A percentile compares a stretch with the other conserved stretches of the same genome.
These are phyloP conservation scores for Saccharomycopsis capsularis DNA, from an alignment of 805 yeast genomes.

Conservation along the genomic window DNA sequence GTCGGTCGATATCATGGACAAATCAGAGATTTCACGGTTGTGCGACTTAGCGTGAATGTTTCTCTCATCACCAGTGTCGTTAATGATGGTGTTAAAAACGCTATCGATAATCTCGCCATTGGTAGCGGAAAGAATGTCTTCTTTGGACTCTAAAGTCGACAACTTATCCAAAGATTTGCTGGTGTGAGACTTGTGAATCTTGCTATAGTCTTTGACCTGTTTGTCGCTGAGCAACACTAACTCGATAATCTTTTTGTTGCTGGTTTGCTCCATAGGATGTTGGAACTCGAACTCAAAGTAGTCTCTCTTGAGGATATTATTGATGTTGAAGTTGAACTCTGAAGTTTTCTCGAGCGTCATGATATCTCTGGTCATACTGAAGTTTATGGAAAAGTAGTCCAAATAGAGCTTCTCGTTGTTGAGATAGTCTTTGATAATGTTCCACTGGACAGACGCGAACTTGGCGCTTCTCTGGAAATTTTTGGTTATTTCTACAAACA, in stretches of 20 bases:
- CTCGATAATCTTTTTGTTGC: constrained; percentile 17
- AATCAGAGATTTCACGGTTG: constrained; percentile 9
- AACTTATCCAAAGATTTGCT: constrained; percentile 14
- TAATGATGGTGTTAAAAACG: constrained; percentile 1
- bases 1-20: constrained; percentile 14
- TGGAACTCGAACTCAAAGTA: constrained; percentile 20
- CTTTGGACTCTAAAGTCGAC: constrained; percentile 6
- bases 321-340: constrained; percentile 3
- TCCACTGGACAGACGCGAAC: constrained; percentile 19
- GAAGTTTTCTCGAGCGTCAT: background rate
- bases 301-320: constrained; percentile 17
- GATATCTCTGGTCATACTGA: constrained; percentile 4
- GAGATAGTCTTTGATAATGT: constrained; percentile 13
- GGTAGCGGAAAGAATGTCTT: constrained; percentile 3
- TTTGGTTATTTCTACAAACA: constrained; percentile 13
- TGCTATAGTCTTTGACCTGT: constrained; percentile 10
- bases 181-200: constrained; percentile 12
- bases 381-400: constrained; percentile 19
- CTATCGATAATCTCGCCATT: constrained; percentile 10
- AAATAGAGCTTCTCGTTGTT: constrained; percentile 18
- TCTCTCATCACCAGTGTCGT: background rate
- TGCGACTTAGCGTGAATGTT: background rate
- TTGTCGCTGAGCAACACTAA: constrained; percentile 14
- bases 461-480: constrained; percentile 8
- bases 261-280: constrained; percentile 16